Evolutionary conservation across 495 filamentous ascomycete species (phyloP), one percentile per base, ranked within the genome.

Genomic region (Geoglossum glabrum): DNA sequence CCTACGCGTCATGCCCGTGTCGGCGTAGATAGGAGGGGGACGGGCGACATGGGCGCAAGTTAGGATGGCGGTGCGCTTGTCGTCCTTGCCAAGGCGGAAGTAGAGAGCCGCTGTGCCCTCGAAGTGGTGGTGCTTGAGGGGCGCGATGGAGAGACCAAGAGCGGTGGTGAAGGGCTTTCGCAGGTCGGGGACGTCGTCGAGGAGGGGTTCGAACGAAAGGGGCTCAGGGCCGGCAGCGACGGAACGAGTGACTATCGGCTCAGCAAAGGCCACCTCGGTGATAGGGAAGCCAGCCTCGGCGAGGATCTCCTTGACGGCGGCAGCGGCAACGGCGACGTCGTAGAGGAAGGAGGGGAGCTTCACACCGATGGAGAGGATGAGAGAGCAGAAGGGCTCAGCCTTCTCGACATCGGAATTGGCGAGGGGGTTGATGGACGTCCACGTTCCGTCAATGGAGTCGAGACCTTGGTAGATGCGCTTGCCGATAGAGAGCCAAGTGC

Each of bases 111-210:
- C 43, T n/a, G 43, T 47, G 43, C 43, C 43, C 43, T 47, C 43
- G 9, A 54, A 36, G 49, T 59, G 0, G 10, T n/a, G 52, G 46
- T 28, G 27, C 57, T 59, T n/a, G 25, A 57, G 57, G 51, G 57
- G 57, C 31, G 57, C 57, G 9, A 59, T 57, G 13, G 28, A 57
- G 50, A 57, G 57, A 54, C 57, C 52, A 0, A 57, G 57, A 30
- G 47, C 10, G 11, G 57, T 2, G 0, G 25, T 26, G 5, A 59
- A 54, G 30, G 57, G 57, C 57, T 59, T 54, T 51, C 51, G 25
- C 0, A 59, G 51, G 25, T 57, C 57, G 11, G 57, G 57, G 0
- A 59, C 45, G 0, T 51, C 25, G 21, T 59, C 25, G 3, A 54
- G 15, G 51, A 57, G 50, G 47, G n/a, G n/a, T n/a, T 58, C 21